Evolutionary conservation across 2,329 filamentous ascomycete species (phyloP).

Genomic region (Penicillium digitatum): DNA sequence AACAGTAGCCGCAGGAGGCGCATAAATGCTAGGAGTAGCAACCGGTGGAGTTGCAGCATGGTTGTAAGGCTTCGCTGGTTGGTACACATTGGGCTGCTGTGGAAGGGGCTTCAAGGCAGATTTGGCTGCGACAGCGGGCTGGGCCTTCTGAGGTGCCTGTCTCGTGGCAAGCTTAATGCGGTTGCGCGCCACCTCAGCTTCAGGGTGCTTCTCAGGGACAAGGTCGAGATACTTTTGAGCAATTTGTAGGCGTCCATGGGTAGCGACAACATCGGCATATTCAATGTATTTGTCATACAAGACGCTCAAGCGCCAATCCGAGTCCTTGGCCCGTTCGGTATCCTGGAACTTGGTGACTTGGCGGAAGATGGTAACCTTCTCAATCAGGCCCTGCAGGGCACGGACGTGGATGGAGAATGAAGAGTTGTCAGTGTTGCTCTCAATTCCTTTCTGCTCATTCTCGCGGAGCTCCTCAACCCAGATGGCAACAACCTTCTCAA

Average conservation of each 20-base stretch:
- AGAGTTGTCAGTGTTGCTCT: slow-evolving; percentile 67
- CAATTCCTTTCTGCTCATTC: slow-evolving; percentile 69
- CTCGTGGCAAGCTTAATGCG: slow-evolving; percentile 80
- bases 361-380: slow-evolving; percentile 97
- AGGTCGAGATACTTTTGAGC: slow-evolving; percentile 91
- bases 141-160: slow-evolving; percentile 49
- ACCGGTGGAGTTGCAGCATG: slow-evolving; percentile 21
- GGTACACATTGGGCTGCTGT: slow-evolving; percentile 36
- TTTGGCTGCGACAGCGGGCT: slow-evolving; percentile 42
- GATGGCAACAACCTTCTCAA: slow-evolving; percentile 94
- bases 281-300: slow-evolving; percentile 95
- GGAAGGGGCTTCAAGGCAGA: slow-evolving; percentile 44
- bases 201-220: slow-evolving; percentile 75
- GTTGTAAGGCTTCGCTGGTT: slow-evolving; percentile 34
- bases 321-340: slow-evolving; percentile 63
- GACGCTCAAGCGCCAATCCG: slow-evolving; percentile 81
- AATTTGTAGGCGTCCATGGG: slow-evolving; percentile 78
- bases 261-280: slow-evolving; percentile 90
- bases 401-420: slow-evolving; percentile 89
- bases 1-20: slow-evolving; percentile 34
- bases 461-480: slow-evolving; percentile 90
- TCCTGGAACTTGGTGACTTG: slow-evolving; percentile 90
- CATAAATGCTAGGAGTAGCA: slow-evolving; percentile 38
- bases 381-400: slow-evolving; percentile 86
- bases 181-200: slow-evolving; percentile 80